Base-by-base conservation (phyloP, 2,329 filamentous ascomycete genomes). In the Talaromyces amestolkiae region DNA sequence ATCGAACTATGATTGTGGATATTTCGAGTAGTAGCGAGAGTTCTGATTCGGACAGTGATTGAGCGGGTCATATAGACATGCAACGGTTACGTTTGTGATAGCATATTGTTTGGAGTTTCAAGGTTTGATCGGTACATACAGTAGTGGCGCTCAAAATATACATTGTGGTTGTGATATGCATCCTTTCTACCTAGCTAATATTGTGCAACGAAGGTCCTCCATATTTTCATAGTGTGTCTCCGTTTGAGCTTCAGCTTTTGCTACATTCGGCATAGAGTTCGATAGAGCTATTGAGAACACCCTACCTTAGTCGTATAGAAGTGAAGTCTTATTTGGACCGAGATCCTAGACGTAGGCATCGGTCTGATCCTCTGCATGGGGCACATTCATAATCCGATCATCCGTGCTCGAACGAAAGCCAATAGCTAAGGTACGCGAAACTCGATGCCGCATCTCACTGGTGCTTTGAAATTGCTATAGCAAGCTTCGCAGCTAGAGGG, bases 1-100 rank as follows among this genome's bases (percentile, higher is more conserved):
- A 79, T 65, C 73, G 78, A 61, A 80, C 78, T 17, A 74, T 72
- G 45, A 67, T 81, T 51, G 72, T 81, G 22, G 77, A 80, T 49
- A 77, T 79, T 58, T 79, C 77, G 3, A 80, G 77, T 64, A 79
- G 76, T 67, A 79, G 76, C 68, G 76, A 77, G 53, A 79, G 76
- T 51, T 65, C 63, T 39, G 69, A 76, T 51, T 65, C 64, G 19
- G 69, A 71, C 35, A 73, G 71, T 33, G 58, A 67, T 66, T 65
- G 27, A 63, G 24, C 8, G 39, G 19, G 6, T 15, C 5, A 19
- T 54, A 10, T 22, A 33, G n/a, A 17, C 27, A 53, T 54, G 8
- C 24, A n/a, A 33, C 17, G 15, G 9, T 53, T 8, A 53, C n/a
- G 13, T 37, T 37, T 10, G 13, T 11, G 17, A 33, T 13, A 13